Base-by-base conservation (phyloP, 2,329 filamentous ascomycete species). In the Colletotrichum sp. region DNA sequence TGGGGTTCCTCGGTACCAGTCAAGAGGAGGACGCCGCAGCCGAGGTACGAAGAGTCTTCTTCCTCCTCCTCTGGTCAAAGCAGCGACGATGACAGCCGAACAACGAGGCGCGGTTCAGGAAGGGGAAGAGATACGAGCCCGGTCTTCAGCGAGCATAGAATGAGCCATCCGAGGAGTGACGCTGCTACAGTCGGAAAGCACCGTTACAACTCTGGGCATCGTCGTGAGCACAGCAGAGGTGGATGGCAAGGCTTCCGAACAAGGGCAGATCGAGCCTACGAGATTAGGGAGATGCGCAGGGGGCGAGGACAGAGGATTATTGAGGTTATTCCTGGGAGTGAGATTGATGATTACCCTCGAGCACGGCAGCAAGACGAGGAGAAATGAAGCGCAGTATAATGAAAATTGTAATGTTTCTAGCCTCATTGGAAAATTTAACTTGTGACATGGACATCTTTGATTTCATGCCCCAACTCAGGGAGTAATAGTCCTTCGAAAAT, bases 281-380 rank as follows among this genome's bases (percentile, higher is more conserved):
- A 69, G 13, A 73, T 68, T 12, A 36, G 65, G 22, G 70, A 75
- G 56, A 43, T 65, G 18, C 30, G 48, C 8, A 28, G 36, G n/a
- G 74, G 70, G 3, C 27, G 48, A 3, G 70, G 71, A 5, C 74
- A 60, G 9, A 69, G 70, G 60, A 52, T 76, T 4, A 39, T 76
- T 12, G 74, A 76, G 22, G 70, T 76, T 6, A 76, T 74, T 16
- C 65, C 74, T 22, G 70, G 34, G 18, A 73, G 70, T 7, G 74
- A 74, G 13, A 27, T 76, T 60, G 70, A 60, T 18, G 39, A 76
- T 6, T 69, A 34, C 28, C 22, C 32, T 1, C 64, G 36, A 8
- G 27, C 28, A 8, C n/a, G 52, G 28, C 56, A 65, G 13, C 48
- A 48, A 12, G 22, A 9, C 13, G 58, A 52, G 8, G 58, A 39